phyloP scores from a whole-genome alignment of 768 basidiomycete species.

The Pulveroboletus sp. region DNA sequence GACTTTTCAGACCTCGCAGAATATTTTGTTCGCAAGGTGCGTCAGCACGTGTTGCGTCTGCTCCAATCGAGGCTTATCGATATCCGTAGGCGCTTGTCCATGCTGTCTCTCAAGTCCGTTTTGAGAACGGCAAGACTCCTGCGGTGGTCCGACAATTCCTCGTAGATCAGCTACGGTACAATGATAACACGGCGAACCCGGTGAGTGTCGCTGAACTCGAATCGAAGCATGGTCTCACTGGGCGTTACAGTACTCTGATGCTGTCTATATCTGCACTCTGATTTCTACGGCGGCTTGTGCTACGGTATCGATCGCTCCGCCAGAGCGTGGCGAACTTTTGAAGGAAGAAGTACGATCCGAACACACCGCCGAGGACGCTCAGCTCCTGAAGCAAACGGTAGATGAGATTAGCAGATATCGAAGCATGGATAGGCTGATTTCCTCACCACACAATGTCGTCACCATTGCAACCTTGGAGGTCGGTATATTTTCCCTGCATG shows the following conservation, averaged over 20 bases:
- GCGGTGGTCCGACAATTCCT: slow-evolving; percentile 84
- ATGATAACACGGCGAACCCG: slow-evolving; percentile 89
- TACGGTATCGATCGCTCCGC: slow-evolving; percentile 70
- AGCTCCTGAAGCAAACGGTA: slow-evolving; percentile 69
- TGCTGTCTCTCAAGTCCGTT: slow-evolving; percentile 82
- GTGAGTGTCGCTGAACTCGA: slow-evolving; percentile 43
- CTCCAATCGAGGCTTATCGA: slow-evolving; percentile 4
- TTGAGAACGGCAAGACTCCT: slow-evolving; percentile 84
- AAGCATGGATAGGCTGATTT: slow-evolving; percentile 92
- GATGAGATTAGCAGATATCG: slow-evolving; percentile 89
- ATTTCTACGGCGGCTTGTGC: slow-evolving; percentile 81
- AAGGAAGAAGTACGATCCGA: slow-evolving; percentile 65
- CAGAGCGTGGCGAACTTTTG: slow-evolving; percentile 76
- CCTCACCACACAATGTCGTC: slow-evolving; percentile 91
- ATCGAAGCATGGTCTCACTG: slow-evolving; percentile 1
- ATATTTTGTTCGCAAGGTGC: slow-evolving; percentile 92
- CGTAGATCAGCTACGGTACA: slow-evolving; percentile 90
- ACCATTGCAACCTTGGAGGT: slow-evolving; percentile 92
- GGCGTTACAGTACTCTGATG: slow-evolving; percentile 75
- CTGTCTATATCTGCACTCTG: slow-evolving; percentile 83
- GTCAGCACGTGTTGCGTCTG: not conserved
- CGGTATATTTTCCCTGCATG: slow-evolving; percentile 20
- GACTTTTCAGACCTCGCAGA: slow-evolving; percentile 90
- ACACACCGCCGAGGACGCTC: slow-evolving; percentile 64
- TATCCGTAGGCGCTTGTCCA: slow-evolving; percentile 66